These are phyloP conservation scores for Apiospora hydei DNA, from an alignment of 2,329 filamentous ascomycete species.

Conservation along the genomic window DNA sequence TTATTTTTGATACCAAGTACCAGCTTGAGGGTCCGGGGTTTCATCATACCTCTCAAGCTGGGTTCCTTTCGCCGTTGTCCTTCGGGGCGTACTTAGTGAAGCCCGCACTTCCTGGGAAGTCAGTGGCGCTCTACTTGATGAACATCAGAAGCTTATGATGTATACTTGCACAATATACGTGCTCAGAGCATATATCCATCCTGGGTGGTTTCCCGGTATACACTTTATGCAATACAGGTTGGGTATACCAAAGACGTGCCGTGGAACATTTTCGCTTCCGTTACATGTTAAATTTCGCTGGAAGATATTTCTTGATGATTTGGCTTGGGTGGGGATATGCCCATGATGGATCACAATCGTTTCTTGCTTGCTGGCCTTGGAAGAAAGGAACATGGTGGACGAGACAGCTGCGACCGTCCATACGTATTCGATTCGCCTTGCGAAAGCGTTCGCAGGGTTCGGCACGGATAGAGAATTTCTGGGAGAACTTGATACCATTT, in stretches of 20 bases:
- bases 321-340: background rate
- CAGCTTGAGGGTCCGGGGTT: background rate
- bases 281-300: background rate
- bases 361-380: slow-evolving; percentile 14
- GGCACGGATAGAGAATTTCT: slow-evolving; percentile 18
- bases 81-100: background rate
- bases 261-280: background rate
- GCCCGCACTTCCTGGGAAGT: background rate
- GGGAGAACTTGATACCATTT: slow-evolving; percentile 22
- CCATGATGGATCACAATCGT: slow-evolving; percentile 1
- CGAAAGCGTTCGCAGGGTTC: background rate
- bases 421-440: background rate
- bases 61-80: background rate
- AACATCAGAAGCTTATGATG: background rate
- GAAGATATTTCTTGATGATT: background rate
- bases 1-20: slow-evolving; percentile 11
- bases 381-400: background rate
- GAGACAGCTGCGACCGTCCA: background rate
- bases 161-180: background rate
- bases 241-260: background rate
- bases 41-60: background rate
- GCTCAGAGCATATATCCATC: background rate
- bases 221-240: background rate
- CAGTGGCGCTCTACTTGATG: background rate
- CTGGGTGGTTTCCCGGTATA: background rate